Percentiles rank a stretch among this genome's conserved stretches.
Conservation (phyloP, 1,284 basidiomycete genomes). For the Jaminaea rosea region DNA sequence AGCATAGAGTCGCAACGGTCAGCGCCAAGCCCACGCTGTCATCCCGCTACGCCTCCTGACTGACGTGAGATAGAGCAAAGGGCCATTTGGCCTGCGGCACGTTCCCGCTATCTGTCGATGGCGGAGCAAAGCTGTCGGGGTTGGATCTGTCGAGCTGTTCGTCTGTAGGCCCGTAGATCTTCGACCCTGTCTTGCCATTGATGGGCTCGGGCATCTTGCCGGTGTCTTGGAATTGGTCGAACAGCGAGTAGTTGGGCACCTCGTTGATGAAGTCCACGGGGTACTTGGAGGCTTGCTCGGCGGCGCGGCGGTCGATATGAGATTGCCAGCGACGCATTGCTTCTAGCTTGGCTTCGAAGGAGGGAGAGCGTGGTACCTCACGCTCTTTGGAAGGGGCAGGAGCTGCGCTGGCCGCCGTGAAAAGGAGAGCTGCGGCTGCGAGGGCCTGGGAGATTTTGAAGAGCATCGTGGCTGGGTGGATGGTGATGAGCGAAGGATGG, state of each 20-base stretch:
- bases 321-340: background rate
- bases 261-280: slow-evolving; percentile 6
- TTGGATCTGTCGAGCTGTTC: slow-evolving; percentile 5
- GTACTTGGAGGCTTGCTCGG: background rate
- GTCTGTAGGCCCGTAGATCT: slow-evolving; percentile 4
- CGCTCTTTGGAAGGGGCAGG: background rate
- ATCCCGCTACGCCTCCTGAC: too few relatives aligned
- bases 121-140: slow-evolving; percentile 57
- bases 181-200: slow-evolving; percentile 10
- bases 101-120: slow-evolving; percentile 59
- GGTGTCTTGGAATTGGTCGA: slow-evolving; percentile 5
- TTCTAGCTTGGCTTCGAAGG: background rate
- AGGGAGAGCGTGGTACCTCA: background rate
- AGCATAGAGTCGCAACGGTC: too few relatives aligned
- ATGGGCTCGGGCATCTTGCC: slow-evolving; percentile 8
- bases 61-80: slow-evolving; percentile 57
- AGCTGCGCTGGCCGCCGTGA: background rate
- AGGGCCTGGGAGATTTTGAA: background rate
- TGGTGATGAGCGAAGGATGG: too few relatives aligned
- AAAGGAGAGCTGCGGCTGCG: background rate
- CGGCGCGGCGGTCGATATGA: background rate
- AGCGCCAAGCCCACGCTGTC: too few relatives aligned
- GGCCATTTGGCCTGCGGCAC: slow-evolving; percentile 65
- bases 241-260: background rate
- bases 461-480: background rate